Conservation (phyloP, 441 rosid species). For the Bocquillonia castaneifolia region DNA sequence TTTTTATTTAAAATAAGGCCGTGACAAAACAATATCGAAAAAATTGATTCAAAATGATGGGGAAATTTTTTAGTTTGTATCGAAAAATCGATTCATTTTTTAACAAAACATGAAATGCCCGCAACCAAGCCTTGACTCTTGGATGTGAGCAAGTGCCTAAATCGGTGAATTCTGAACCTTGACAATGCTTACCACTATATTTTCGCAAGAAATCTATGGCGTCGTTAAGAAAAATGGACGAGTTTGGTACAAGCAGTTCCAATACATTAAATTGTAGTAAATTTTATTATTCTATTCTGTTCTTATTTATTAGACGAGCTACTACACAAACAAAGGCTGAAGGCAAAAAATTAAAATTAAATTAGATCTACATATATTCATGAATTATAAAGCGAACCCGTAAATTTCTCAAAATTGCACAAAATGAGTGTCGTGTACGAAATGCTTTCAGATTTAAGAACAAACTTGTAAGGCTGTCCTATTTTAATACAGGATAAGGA, state of each 20-base stretch:
- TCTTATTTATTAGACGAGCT: too few species aligned
- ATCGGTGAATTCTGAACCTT: background rate
- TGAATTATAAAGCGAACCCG: background rate
- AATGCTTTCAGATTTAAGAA: constrained; percentile 20
- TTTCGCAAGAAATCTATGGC: background rate
- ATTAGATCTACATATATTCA: too few species aligned
- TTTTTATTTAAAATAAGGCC: too few species aligned
- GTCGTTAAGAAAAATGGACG: background rate
- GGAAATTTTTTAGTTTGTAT: too few species aligned
- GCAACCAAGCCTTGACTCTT: background rate
- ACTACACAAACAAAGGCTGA: background rate
- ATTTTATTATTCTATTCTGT: background rate
- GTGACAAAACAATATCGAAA: too few species aligned
- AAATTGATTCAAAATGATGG: too few species aligned
- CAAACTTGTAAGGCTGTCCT: constrained; percentile 4
- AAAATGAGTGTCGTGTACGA: constrained; percentile 40
- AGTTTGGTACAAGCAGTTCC: constrained; percentile 8
- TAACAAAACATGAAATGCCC: too few species aligned
- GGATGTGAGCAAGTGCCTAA: background rate
- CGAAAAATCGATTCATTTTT: too few species aligned
- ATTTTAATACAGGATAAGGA: constrained; percentile 4
- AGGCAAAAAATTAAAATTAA: too few species aligned
- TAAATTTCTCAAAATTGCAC: constrained; percentile 13
- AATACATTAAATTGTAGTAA: background rate
- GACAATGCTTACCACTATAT: background rate